Base-by-base conservation (phyloP, 202 grass and related monocot genomes). In the Cymbopogon flexuosus region DNA sequence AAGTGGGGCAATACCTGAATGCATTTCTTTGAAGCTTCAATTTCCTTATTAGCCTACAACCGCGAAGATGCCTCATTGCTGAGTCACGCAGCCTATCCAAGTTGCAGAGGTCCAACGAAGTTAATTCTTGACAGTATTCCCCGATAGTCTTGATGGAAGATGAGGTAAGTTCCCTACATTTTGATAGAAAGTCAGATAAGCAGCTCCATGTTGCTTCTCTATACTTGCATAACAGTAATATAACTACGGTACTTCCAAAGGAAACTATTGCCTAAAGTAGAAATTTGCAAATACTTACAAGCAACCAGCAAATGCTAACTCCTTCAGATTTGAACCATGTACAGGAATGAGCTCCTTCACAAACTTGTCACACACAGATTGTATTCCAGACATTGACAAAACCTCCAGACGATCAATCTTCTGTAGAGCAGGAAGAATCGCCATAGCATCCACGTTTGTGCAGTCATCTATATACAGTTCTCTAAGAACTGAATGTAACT, bases 381-480 rank as follows among this genome's bases (percentile, higher is more conserved):
- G 58, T 82, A 98, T 82, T 29, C 95, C 86, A 67, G 88, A 93
- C 79, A 98, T 81, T 52, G 90, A 94, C 34, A 98, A 73, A 83
- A 93, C 86, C 72, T 98, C 90, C 76, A 98, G 79, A 66, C 79
- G 83, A 43, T 88, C 76, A 77, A 90, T 65, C 49, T 89, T 98
- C 76, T 89, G 85, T 23, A 98, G 81, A 65, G 84, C 87, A 57
- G 92, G 95, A 60, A 98, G 88, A 84, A 94, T 86, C 43, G 40
- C 31, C 88, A 93, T 91, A 57, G 88, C 92, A 18, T 91, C 85
- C 63, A 94, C 84, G 35, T 94, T 94, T 84, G 86, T 76, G 62
- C 95, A 98, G 21, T 93, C 88, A 87, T 96, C 90, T 74, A 94
- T 84, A 84, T 91, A 89, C 56, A 94, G 82, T 80, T 93, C 92